phyloP scores from a whole-genome alignment of 768 basidiomycete species.

The Lentinula boryana region DNA sequence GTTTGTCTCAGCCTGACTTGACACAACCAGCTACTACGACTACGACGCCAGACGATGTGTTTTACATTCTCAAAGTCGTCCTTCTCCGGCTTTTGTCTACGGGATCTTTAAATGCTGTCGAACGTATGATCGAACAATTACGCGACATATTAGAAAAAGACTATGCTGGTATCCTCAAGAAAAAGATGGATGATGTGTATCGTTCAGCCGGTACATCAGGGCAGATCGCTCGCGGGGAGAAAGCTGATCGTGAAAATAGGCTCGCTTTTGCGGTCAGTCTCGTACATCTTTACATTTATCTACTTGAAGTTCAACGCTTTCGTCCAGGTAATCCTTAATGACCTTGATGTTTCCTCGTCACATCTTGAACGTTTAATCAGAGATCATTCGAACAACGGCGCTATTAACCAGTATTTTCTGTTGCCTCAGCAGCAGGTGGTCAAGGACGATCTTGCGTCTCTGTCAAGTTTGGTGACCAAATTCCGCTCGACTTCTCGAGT shows the following conservation, averaged over 20 bases:
- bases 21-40: constrained; percentile 58
- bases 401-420: constrained; percentile 64
- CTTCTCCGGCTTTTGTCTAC: constrained; percentile 73
- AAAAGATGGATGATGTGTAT: constrained; percentile 87
- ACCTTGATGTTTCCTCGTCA: constrained; percentile 86
- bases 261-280: constrained; percentile 73
- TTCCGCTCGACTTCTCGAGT: constrained; percentile 76
- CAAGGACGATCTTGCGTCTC: constrained; percentile 38
- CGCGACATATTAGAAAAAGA: constrained; percentile 77
- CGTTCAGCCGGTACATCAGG: constrained; percentile 38
- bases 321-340: constrained; percentile 78
- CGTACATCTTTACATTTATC: background rate
- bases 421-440: constrained; percentile 48
- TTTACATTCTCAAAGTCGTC: constrained; percentile 90
- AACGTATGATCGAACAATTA: constrained; percentile 55
- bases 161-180: constrained; percentile 74
- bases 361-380: constrained; percentile 81
- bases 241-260: constrained; percentile 75
- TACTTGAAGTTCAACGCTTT: background rate
- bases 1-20: constrained; percentile 69
- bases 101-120: constrained; percentile 56
- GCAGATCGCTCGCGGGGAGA: constrained; percentile 56
- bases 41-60: constrained; percentile 88
- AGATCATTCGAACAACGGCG: constrained; percentile 50
- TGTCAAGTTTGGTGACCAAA: constrained; percentile 52